Evolutionary conservation across 176 grass and related monocot species (phyloP), one percentile per base, ranked within the genome.

Genomic region (Hordeum marinum): DNA sequence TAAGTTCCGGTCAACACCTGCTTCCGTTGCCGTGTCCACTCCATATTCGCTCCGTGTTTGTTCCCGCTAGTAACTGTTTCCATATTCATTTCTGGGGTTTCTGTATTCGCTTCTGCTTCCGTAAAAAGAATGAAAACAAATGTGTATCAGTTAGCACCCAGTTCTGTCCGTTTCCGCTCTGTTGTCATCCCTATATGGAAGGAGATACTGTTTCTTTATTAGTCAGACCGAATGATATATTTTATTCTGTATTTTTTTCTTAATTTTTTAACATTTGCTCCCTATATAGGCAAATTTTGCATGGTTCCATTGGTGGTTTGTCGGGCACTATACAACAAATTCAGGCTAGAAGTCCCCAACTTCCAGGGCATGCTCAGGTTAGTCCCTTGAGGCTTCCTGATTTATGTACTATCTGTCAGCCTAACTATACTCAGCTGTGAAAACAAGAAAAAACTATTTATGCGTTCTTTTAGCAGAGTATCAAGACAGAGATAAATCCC

Each of bases 401-500:
- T 76, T 29, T 88, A 27, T 68, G 48, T 43, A 36, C 39, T 82
- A 48, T 80, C 8, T 69, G 25, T 45, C 40, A 25, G 43, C 20
- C 76, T 59, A 52, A 75, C 75, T 27, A 60, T 83, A 59, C 15
- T n/a, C 5, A 72, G 54, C 59, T 8, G 21, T 18, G 11, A 32
- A 59, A 26, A 31, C 26, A 39, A 60, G 27, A 27, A 82, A 9
- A 75, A 37, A 77, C 23, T 80, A 81, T 80, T 86, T 43, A n/a
- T 92, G 37, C 73, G 72, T 75, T 32, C 78, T 29, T 78, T 84
- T 64, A 35, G 71, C 88, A 99, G 97, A 82, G 77, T 76, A 99
- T 99, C 66, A 99, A 99, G 87, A 91, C 76, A 69, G 97, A 99
- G 82, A 92, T 94, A 46, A 99, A 96, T 92, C 82, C 94, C 31